Evolutionary conservation across 208 protist genomes (phyloP).

Genomic region (Crithidia expoeki): DNA sequence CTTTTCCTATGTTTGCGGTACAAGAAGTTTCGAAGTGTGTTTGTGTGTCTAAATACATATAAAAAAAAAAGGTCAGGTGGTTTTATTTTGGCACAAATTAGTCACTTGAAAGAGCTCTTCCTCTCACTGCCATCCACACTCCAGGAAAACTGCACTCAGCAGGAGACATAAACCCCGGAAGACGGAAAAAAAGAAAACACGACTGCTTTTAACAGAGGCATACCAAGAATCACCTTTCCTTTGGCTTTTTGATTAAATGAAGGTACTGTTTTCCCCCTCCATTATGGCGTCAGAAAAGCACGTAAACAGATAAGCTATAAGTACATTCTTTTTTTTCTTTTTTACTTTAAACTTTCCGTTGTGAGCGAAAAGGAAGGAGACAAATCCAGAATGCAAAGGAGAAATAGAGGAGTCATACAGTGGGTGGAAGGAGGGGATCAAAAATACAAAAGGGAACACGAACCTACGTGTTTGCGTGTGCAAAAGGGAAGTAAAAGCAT

Average conservation of each 20-base stretch:
- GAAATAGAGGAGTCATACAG: slow-evolving; percentile 4
- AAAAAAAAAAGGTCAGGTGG: neutral
- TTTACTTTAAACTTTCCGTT: neutral
- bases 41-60: slow-evolving; percentile 12
- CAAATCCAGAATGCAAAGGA: neutral
- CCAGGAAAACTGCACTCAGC: neutral
- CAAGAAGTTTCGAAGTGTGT: slow-evolving; percentile 1
- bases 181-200: neutral
- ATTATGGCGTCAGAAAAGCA: neutral
- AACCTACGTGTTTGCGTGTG: neutral
- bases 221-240: neutral
- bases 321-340: neutral
- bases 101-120: neutral
- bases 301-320: neutral
- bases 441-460: neutral
- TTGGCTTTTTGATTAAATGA: neutral
- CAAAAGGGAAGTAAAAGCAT: neutral
- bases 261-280: neutral
- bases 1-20: slow-evolving; percentile 8
- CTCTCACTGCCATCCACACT: neutral
- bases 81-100: neutral
- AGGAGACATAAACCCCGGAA: neutral
- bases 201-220: neutral
- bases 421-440: neutral
- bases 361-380: neutral